Conservation (phyloP, 2,329 filamentous ascomycete genomes). For the Aureobasidium sp. region DNA sequence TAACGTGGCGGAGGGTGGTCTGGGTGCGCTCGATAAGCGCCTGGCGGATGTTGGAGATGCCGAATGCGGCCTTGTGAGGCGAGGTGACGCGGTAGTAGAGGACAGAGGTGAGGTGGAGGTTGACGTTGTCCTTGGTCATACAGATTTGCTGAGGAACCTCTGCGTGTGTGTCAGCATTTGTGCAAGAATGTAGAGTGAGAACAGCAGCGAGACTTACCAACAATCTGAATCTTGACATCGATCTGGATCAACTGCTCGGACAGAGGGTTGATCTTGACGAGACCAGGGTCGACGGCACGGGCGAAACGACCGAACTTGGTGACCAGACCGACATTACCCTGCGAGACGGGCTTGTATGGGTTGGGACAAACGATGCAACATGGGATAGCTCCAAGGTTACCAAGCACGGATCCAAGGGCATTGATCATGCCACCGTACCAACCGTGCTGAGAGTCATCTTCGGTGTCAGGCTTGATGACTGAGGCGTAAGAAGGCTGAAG, state of each 20-base stretch:
- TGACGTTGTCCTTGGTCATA: conserved; percentile 99
- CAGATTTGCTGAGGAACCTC: conserved; percentile 94
- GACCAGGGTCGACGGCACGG: conserved; percentile 89
- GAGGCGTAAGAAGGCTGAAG: conserved; percentile 77
- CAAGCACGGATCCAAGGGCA: conserved; percentile 64
- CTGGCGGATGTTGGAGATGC: conserved; percentile 88
- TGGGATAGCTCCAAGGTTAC: conserved; percentile 76
- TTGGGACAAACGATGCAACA: conserved; percentile 92
- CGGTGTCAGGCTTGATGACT: conserved; percentile 53
- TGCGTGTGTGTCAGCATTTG: conserved; percentile 18
- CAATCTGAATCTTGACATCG: conserved; percentile 98
- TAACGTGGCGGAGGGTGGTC: conserved; percentile 92
- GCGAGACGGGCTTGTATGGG: conserved; percentile 84
- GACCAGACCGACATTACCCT: conserved; percentile 91
- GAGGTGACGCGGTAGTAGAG: conserved; percentile 98
- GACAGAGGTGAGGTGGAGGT: conserved; percentile 84
- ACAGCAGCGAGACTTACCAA: conserved; percentile 42
- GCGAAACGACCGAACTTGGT: conserved; percentile 95
- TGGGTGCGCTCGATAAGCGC: conserved; percentile 97
- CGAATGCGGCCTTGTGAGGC: conserved; percentile 95
- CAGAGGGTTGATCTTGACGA: conserved; percentile 95
- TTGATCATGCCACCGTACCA: conserved; percentile 92
- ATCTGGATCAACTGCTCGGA: conserved; percentile 84
- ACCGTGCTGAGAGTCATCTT: conserved; percentile 64
- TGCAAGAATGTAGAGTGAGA: neutral